Percentiles rank a stretch among this genome's conserved stretches.
Evolutionary conservation across 1,284 basidiomycete species (phyloP).

Genomic region (Sporisorium sorghi): DNA sequence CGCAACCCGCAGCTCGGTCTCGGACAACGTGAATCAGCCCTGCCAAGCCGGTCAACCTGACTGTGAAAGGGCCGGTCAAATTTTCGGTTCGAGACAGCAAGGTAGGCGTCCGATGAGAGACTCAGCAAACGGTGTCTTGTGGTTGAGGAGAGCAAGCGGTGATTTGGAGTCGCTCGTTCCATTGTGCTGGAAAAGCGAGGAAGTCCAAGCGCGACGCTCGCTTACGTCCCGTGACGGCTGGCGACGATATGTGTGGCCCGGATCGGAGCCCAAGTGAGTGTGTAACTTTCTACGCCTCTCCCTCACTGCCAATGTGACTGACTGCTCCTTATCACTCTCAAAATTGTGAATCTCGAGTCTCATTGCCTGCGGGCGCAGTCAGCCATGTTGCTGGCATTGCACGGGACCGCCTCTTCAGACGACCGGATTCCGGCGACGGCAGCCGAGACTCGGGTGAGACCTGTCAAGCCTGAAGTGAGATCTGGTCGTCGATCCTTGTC

Average conservation of each 20-base stretch:
- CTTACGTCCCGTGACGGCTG: background rate
- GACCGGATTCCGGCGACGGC: background rate
- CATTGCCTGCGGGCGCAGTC: background rate
- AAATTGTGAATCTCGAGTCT: background rate
- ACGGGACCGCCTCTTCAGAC: background rate
- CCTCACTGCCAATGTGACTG: background rate
- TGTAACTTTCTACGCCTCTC: background rate
- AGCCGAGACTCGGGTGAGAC: background rate
- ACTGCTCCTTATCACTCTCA: background rate
- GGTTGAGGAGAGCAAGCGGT: too few species aligned
- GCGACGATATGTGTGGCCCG: background rate
- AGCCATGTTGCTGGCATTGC: slow-evolving; percentile 3
- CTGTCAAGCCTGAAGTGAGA: background rate
- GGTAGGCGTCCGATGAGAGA: too few species aligned
- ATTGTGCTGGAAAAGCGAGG: background rate
- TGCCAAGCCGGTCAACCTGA: too few species aligned
- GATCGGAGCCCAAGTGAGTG: background rate
- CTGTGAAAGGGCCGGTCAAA: too few species aligned
- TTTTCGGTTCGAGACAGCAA: too few species aligned
- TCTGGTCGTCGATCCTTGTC: slow-evolving; percentile 6
- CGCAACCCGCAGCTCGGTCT: background rate
- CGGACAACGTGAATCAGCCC: too few species aligned
- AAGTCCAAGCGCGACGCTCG: background rate
- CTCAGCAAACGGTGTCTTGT: background rate
- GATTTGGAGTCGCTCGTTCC: background rate